phyloP scores from a whole-genome alignment of 306 rosid genomes.

The Casuarina equisetifolia region DNA sequence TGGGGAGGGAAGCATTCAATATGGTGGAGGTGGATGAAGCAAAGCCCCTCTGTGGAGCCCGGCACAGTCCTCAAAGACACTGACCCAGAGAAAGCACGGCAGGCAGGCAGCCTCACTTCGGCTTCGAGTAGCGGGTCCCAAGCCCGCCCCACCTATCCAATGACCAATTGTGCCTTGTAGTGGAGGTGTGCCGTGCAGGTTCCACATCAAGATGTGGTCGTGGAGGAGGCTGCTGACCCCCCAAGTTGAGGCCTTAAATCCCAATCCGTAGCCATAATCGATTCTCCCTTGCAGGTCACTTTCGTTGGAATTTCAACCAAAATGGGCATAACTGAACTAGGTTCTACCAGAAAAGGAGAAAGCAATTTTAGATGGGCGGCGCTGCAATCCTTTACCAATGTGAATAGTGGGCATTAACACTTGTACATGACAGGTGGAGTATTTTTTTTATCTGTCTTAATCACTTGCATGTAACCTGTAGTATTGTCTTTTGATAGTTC shows the following conservation, averaged over 20 bases:
- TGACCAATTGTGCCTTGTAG: neutral
- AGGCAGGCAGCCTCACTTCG: too few relatives aligned
- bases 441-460: neutral
- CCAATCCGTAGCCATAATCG: neutral
- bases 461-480: too few relatives aligned
- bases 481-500: too few relatives aligned
- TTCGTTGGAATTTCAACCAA: neutral
- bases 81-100: neutral
- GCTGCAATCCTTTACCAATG: neutral
- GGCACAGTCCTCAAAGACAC: neutral
- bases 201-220: neutral
- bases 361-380: neutral
- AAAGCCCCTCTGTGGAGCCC: neutral
- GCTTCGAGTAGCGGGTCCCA: neutral
- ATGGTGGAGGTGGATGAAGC: neutral
- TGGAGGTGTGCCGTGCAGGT: neutral
- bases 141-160: neutral
- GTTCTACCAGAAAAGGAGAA: neutral
- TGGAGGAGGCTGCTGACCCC: neutral
- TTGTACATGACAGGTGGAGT: neutral
- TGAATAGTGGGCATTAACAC: neutral
- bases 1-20: neutral
- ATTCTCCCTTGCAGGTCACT: neutral
- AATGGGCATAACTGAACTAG: neutral
- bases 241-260: neutral